Base-by-base conservation (phyloP, 768 basidiomycete species). In the Gymnopilus dilepis region DNA sequence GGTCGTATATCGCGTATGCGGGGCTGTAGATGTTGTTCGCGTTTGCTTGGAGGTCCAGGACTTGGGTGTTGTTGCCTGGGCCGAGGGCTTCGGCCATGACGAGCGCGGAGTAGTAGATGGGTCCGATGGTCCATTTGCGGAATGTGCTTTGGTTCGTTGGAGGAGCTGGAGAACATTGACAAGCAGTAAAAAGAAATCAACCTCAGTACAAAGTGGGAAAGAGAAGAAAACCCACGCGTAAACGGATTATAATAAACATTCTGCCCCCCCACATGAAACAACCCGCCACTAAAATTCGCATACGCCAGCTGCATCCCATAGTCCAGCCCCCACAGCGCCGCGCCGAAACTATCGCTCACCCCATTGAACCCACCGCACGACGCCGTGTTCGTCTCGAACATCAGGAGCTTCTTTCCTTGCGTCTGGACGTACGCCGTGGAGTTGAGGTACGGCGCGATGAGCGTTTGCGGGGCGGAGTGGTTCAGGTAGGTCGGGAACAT, bases 71-170 rank as follows among this genome's bases (percentile, higher is more conserved):
- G 70, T 89, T 88, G 8, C 84, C 82, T 17, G 82, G 73, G 19
- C 90, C 90, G 22, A 94, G 76, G 2, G 81, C 80, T 71, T 94
- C 92, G 2, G 91, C 87, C 60, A 89, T 77, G 62, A 85, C 81
- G 6, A 95, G 77, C 3, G 88, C 82, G 0, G 91, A 82, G 72
- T 94, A 94, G 76, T 91, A 93, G 52, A 89, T 78, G 0, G 91
- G 85, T 0, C 90, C 90, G 47, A 92, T 78, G 0, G 89, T 90
- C 91, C 91, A 94, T 74, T 89, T 77, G 57, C 82, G 82, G 75
- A 81, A 86, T 0, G 78, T 69, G 6, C 85, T 83, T 60, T 88
- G 80, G 65, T 88, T 86, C 45, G 79, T 85, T 65, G 80, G 84
- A 67, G 77, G 86, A 59, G 75, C 82, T 83, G 68, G 72, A 76